Evolutionary conservation across 1,284 basidiomycete genomes (phyloP).

Genomic region (Wolfiporia cocos): DNA sequence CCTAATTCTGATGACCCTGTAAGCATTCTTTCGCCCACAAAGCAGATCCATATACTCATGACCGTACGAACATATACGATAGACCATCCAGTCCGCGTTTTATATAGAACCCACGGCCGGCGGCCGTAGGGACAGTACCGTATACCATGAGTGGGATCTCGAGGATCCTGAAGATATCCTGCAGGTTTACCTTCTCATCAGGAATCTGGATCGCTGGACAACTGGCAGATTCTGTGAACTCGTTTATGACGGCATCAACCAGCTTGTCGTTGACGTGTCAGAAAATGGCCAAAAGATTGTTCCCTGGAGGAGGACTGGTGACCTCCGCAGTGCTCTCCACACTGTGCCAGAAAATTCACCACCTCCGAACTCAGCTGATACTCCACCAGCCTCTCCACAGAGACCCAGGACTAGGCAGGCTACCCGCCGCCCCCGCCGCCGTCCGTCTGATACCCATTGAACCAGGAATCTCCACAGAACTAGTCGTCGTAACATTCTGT

Average conservation of each 20-base stretch:
- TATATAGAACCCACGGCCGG: slow-evolving; percentile 27
- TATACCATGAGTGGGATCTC: slow-evolving; percentile 46
- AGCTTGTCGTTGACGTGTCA: slow-evolving; percentile 31
- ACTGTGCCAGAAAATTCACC: slow-evolving; percentile 23
- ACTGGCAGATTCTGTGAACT: slow-evolving; percentile 33
- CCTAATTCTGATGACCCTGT: slow-evolving; percentile 22
- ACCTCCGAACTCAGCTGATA: slow-evolving; percentile 11
- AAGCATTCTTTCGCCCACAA: slow-evolving; percentile 20
- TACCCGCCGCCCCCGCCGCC: no score
- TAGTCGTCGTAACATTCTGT: no score
- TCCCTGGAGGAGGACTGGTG: slow-evolving; percentile 44
- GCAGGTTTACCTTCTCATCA: slow-evolving; percentile 44
- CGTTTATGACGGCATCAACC: slow-evolving; percentile 33
- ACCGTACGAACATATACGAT: no score
- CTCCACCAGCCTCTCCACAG: slow-evolving; percentile 4
- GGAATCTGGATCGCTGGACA: slow-evolving; percentile 51
- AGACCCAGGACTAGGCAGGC: slow-evolving; percentile 11
- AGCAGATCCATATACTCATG: slow-evolving; percentile 3
- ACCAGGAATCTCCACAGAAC: no score
- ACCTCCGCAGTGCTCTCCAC: slow-evolving; percentile 18
- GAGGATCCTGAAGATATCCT: slow-evolving; percentile 39
- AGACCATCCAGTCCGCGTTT: slow-evolving; percentile 46
- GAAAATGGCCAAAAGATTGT: slow-evolving; percentile 27
- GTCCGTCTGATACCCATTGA: no score
- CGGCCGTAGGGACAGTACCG: slow-evolving; percentile 9